These are phyloP conservation scores for Bruguiera sexangula DNA, from an alignment of 345 rosid species.

Conservation along the genomic window DNA sequence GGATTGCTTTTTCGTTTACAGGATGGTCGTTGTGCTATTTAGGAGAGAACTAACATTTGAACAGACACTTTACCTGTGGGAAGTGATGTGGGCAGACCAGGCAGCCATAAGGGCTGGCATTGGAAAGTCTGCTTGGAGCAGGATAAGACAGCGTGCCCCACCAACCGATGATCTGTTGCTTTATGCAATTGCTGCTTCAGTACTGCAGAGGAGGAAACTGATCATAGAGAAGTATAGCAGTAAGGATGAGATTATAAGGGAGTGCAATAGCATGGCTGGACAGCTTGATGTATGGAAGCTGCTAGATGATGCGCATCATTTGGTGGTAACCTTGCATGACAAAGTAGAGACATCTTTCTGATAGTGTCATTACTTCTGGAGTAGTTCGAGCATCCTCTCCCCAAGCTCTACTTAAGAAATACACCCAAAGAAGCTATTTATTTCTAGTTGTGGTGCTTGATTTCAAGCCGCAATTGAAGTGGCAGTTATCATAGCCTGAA, in stretches of 20 bases:
- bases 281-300: conserved; percentile 97
- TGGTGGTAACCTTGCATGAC: conserved; percentile 77
- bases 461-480: too few species aligned
- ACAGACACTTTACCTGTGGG: conserved; percentile 88
- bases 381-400: conserved; percentile 5
- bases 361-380: background rate
- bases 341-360: conserved; percentile 55
- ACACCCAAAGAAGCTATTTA: background rate
- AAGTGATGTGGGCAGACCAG: conserved; percentile 98
- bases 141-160: conserved; percentile 74
- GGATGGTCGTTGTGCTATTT: conserved; percentile 95
- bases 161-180: conserved; percentile 89
- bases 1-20: conserved; percentile 94
- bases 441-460: background rate
- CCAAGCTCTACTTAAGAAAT: conserved; percentile 9
- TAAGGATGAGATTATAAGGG: conserved; percentile 92
- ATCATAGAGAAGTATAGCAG: conserved; percentile 82
- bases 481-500: too few species aligned
- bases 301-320: conserved; percentile 80
- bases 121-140: conserved; percentile 83
- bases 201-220: conserved; percentile 80
- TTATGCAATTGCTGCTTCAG: conserved; percentile 85
- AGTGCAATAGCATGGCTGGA: conserved; percentile 90
- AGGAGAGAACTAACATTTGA: conserved; percentile 84
- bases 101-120: conserved; percentile 87